Evolutionary conservation across 768 basidiomycete species (phyloP), one percentile per base, ranked within the genome.

Genomic region (Dacryopinax spathularia): DNA sequence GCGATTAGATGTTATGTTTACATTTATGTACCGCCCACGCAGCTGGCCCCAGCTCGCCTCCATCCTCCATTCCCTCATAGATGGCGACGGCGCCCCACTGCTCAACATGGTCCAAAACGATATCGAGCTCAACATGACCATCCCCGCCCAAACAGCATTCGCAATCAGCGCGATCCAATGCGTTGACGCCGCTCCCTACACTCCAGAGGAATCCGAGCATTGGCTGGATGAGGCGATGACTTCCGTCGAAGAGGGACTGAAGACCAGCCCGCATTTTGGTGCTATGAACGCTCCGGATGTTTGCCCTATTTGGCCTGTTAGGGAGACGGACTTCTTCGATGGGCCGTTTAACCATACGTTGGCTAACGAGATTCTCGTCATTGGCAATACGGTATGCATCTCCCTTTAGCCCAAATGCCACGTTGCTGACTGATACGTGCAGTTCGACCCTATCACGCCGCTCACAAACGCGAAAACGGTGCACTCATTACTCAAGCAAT

Each of bases 81-180:
- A 60, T 5, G 73, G 72, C 25, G 65, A 73, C 60, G 71, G 69
- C 29, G 65, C 69, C 0, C 64, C 65, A 0, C 39, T 74, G 6
- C 56, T 73, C 25, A 66, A 72, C 60, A 43, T 59, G 27, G 43
- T 66, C 2, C 66, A 68, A 60, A 56, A 27, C 7, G 62, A 62
- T 5, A 33, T 70, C 36, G 66, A 67, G 35, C 64, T 68, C 20
- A 63, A 67, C 34, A 37, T 33, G 4, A 64, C 69, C 13, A 25
- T 60, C 25, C 62, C 66, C 36, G 65, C 68, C 18, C 31, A 60
- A 10, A 64, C 65, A 0, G 69, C 71, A 25, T 64, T 70, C 31
- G 68, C 67, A 33, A 72, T 73, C 15, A 65, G 66, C 22, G 73
- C 71, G 0, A 72, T 73, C 1, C 71, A 71, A 1, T 75, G 74